Conservation (phyloP, 163 green algal genomes). For the Chlamydomonas reinhardtii region DNA sequence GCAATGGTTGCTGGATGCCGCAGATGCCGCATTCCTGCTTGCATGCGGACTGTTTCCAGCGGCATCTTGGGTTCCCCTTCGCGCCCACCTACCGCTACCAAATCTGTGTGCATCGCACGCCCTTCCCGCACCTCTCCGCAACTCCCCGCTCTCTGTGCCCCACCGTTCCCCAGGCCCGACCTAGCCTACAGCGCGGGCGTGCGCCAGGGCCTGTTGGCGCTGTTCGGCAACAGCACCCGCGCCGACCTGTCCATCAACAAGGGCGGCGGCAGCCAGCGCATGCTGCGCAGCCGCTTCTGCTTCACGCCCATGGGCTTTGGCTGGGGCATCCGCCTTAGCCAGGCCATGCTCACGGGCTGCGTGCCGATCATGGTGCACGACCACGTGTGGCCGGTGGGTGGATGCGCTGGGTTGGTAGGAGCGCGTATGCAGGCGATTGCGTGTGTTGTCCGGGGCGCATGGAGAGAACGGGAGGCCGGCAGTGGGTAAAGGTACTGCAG, state of each 20-base stretch:
- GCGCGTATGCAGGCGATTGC: too few relatives aligned
- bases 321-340: conserved; percentile 20
- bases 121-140: too few relatives aligned
- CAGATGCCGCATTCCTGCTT: too few relatives aligned
- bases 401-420: too few relatives aligned
- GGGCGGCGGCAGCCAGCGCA: background rate
- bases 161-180: background rate
- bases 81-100: too few relatives aligned
- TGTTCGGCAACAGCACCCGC: background rate
- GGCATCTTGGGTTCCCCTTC: too few relatives aligned
- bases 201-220: background rate
- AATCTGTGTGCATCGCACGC: too few relatives aligned
- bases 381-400: conserved; percentile 20
- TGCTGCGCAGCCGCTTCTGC: conserved; percentile 18
- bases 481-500: background rate
- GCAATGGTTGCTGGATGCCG: too few relatives aligned
- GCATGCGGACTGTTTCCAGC: too few relatives aligned
- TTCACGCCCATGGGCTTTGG: conserved; percentile 25
- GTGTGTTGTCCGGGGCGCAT: too few relatives aligned
- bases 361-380: conserved; percentile 20
- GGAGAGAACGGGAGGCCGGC: too few relatives aligned
- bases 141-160: too few relatives aligned
- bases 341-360: conserved; percentile 17
- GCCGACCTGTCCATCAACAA: background rate
- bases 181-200: conserved; percentile 19